These are phyloP conservation scores for Cyberlindnera samutprakarnensis DNA, from an alignment of 805 yeast genomes.

Conservation along the genomic window DNA sequence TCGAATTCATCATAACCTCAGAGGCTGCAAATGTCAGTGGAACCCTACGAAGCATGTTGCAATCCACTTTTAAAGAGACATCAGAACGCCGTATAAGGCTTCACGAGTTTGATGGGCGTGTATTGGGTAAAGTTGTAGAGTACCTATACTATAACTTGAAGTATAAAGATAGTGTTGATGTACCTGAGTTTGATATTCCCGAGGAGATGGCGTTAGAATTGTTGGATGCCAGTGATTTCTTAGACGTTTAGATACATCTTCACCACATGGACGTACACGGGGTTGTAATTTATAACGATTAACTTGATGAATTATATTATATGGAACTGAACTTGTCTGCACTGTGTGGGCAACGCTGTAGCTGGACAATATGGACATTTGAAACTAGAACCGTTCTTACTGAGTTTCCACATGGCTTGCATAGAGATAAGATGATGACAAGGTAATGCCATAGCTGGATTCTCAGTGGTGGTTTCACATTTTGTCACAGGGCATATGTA, in stretches of 20 bases:
- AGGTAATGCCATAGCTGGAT: constrained; percentile 57
- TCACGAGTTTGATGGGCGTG: constrained; percentile 60
- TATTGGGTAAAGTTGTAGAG: constrained; percentile 76
- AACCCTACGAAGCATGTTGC: constrained; percentile 51
- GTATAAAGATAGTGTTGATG: constrained; percentile 48
- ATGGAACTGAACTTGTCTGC: constrained; percentile 36
- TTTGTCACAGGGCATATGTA: constrained; percentile 68
- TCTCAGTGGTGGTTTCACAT: constrained; percentile 46
- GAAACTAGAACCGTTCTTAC: constrained; percentile 37
- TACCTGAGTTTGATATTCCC: constrained; percentile 86
- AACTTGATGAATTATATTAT: constrained; percentile 7
- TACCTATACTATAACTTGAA: constrained; percentile 71
- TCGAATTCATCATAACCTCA: constrained; percentile 49
- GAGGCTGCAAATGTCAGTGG: constrained; percentile 76
- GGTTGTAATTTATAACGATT: background rate
- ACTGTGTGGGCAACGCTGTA: constrained; percentile 33
- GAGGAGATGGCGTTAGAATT: constrained; percentile 91
- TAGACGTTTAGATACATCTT: constrained; percentile 67
- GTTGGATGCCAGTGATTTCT: constrained; percentile 86
- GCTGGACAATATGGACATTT: constrained; percentile 72
- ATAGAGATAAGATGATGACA: constrained; percentile 59
- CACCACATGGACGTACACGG: background rate
- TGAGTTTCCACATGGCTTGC: constrained; percentile 42
- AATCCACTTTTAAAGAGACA: constrained; percentile 51
- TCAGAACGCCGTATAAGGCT: constrained; percentile 46